These are phyloP conservation scores for Trametes elegans DNA, from an alignment of 768 basidiomycete species.

Conservation along the genomic window DNA sequence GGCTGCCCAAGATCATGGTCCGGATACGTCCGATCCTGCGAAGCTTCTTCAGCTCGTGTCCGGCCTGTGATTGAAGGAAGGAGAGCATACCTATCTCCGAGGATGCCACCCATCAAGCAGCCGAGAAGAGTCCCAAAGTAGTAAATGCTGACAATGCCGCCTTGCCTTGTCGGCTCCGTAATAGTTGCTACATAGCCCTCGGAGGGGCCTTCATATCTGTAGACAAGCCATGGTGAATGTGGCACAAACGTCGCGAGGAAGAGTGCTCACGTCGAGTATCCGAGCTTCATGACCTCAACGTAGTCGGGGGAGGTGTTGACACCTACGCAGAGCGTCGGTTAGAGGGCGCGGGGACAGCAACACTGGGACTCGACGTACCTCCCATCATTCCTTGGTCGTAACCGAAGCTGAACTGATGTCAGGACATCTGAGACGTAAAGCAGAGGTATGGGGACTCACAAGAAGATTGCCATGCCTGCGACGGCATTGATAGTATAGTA, in stretches of 20 bases:
- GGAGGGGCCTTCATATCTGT: conserved; percentile 36
- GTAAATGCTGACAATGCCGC: conserved; percentile 47
- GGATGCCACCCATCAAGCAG: conserved; percentile 39
- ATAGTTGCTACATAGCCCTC: conserved; percentile 44
- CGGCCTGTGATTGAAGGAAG: not conserved
- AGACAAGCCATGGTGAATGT: not conserved
- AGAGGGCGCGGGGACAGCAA: not conserved
- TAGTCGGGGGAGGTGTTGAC: conserved; percentile 47
- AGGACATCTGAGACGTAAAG: not conserved
- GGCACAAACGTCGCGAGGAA: not conserved
- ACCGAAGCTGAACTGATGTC: conserved; percentile 36
- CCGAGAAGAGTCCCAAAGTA: conserved; percentile 44
- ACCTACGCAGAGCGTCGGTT: conserved; percentile 1
- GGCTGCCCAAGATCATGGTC: conserved; percentile 40
- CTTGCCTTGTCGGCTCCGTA: conserved; percentile 42
- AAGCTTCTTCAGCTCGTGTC: not conserved
- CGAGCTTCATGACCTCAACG: conserved; percentile 39
- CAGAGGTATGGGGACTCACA: conserved; percentile 23
- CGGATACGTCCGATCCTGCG: conserved; percentile 37
- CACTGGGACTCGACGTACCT: conserved; percentile 21
- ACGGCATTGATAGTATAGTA: conserved; percentile 32
- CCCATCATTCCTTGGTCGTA: conserved; percentile 51
- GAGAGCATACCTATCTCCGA: conserved; percentile 35
- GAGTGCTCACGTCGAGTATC: conserved; percentile 36
- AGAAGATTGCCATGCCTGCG: conserved; percentile 34